Base-by-base conservation (phyloP, 176 grass and related monocot species). In the Puya raimondii region DNA sequence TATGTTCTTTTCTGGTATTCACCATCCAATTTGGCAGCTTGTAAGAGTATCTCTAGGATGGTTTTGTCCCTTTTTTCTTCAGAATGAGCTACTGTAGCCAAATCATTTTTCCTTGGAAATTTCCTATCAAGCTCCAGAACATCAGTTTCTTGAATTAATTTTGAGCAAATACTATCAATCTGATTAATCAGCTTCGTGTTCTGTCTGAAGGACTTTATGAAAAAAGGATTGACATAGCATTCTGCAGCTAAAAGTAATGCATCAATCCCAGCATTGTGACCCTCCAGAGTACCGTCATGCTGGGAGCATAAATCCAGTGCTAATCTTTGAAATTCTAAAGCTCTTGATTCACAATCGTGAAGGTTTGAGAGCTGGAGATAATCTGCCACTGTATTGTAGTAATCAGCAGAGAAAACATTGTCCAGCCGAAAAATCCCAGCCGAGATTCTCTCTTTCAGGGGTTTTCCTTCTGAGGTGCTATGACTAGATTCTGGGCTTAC, bases 171-270 rank as follows among this genome's bases (percentile, higher is more conserved):
- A 53, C 68, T 61, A 68, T 89, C 85, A 67, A 92, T 89, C 51
- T 74, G 81, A 63, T 83, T 83, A 42, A 89, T 68, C 72, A 74
- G 68, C 68, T 89, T 75, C 25, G 80, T 87, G 72, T 83, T 89
- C 68, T 76, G 54, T 26, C 75, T 80, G 72, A 87, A 85, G 58
- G 78, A 78, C 57, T 85, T 50, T 68, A 89, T 81, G 81, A 92
- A 92, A 50, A 92, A 89, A 74, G 92, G 92, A 73, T 92, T 96
- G 76, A 92, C 75, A 66, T 82, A 91, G 70, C 92, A 92, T 78
- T 92, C 92, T 69, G 88, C 92, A 77, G 92, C 92, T 61, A 96
- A 82, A 57, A 92, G 71, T 50, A 96, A 91, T 74, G 92, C 81
- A 84, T 96, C 92, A 71, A 96, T 91, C 74, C 86, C 88, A 53